Evolutionary conservation across 1,139 yeast species (phyloP).

Genomic region (Pneumocystis canis): DNA sequence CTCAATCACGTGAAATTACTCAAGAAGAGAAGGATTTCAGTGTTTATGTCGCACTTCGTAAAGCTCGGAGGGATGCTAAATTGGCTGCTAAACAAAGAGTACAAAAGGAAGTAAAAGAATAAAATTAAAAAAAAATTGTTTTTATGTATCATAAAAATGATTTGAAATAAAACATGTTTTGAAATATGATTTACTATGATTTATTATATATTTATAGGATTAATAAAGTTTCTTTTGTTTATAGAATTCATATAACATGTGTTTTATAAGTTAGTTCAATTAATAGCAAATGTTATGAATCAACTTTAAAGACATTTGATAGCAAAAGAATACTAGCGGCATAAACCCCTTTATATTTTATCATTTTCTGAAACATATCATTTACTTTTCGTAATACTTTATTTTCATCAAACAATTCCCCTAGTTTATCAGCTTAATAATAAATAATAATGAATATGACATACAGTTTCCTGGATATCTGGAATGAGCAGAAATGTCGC

Average conservation of each 20-base stretch:
- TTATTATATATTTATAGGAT: background rate
- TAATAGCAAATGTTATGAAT: background rate
- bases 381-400: background rate
- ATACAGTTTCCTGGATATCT: background rate
- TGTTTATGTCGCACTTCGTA: constrained; percentile 91
- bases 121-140: constrained; percentile 1
- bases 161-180: background rate
- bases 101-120: constrained; percentile 46
- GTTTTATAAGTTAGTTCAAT: too few relatives aligned
- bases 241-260: too few relatives aligned
- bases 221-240: too few relatives aligned
- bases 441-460: background rate
- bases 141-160: background rate
- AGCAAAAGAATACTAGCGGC: background rate
- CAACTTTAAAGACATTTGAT: background rate
- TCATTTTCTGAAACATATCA: background rate
- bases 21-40: constrained; percentile 50
- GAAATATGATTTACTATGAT: background rate
- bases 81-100: constrained; percentile 91
- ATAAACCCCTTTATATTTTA: background rate
- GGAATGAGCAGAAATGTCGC: background rate
- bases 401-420: background rate
- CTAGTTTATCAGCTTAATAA: background rate
- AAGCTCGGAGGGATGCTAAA: constrained; percentile 87
- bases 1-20: constrained; percentile 83